Base-by-base conservation (phyloP, 768 basidiomycete species). In the Leccinellum albellum region DNA sequence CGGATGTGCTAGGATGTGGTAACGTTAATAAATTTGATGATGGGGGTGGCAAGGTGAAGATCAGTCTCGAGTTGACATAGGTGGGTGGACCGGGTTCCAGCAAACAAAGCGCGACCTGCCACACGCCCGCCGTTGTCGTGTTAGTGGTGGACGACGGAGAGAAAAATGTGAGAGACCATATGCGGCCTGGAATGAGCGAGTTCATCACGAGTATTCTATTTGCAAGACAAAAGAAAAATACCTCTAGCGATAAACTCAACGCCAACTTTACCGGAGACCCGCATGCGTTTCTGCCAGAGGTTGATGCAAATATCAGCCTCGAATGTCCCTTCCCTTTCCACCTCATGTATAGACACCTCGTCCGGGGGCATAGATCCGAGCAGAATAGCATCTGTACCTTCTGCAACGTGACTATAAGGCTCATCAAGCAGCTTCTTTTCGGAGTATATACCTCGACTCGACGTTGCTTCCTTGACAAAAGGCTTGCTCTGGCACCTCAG, bases 251-350 rank as follows among this genome's bases (percentile, higher is more conserved):
- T 85, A 58, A 89, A 89, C 57, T 90, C 87, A 17, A 87, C 64
- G 6, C 60, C 63, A 37, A 88, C 78, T 20, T 72, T 55, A 56
- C 80, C 80, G 23, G 81, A 77, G 14, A 88, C 79, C 24, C 82
- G 75, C 86, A 91, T 86, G n/a, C 88, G 77, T 62, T 82, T 84
- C 67, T 87, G 85, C 69, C 88, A 90, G 44, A 81, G 76, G 20
- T 79, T 76, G 20, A 86, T 74, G 21, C 73, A 52, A 20, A 68
- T 59, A 6, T 70, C 63, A 20, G 77, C 82, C 0, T 75, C 78
- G 57, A 90, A 91, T 0, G 79, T 74, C 0, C 80, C 81, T 47
- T 81, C 78, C 0, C 76, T 76, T 0, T 71, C 70, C 4, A 81
- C 60, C 55, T 88, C 82, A 42, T 79, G 76, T 20, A 88, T 79